Evolutionary conservation across 2,329 filamentous ascomycete genomes (phyloP).

Genomic region (Thelonectria rubi): DNA sequence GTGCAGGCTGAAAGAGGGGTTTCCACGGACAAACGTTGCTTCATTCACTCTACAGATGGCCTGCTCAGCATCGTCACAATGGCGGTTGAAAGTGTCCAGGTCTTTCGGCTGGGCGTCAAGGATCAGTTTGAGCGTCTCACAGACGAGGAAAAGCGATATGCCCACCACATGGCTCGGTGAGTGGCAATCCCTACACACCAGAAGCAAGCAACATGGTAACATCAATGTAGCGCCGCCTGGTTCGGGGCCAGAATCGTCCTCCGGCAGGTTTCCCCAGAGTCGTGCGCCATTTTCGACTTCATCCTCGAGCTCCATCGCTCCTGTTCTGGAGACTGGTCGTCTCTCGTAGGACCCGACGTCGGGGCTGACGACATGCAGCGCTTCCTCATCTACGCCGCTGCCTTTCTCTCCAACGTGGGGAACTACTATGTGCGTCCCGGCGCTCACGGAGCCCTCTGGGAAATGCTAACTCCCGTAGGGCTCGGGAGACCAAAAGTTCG

Average conservation of each 20-base stretch:
- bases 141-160: no score
- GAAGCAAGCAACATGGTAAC: slow-evolving; percentile 6
- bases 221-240: slow-evolving; percentile 52
- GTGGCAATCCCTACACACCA: background rate
- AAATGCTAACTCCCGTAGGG: slow-evolving; percentile 43
- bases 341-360: slow-evolving; percentile 53
- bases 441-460: background rate
- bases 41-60: no score
- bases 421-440: slow-evolving; percentile 62
- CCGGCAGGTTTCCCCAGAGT: slow-evolving; percentile 68
- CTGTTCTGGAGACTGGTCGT: slow-evolving; percentile 61
- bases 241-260: slow-evolving; percentile 64
- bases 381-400: slow-evolving; percentile 65
- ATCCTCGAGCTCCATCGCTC: slow-evolving; percentile 62
- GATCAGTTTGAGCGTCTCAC: no score
- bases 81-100: no score
- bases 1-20: no score
- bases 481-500: slow-evolving; percentile 69
- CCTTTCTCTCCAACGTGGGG: slow-evolving; percentile 67
- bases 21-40: no score
- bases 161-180: slow-evolving; percentile 61
- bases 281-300: slow-evolving; percentile 65
- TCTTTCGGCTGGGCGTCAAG: no score
- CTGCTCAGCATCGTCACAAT: no score
- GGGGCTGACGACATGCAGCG: slow-evolving; percentile 54